Base-by-base conservation (phyloP, 495 filamentous ascomycete genomes). In the Lichenothelia convexa region DNA sequence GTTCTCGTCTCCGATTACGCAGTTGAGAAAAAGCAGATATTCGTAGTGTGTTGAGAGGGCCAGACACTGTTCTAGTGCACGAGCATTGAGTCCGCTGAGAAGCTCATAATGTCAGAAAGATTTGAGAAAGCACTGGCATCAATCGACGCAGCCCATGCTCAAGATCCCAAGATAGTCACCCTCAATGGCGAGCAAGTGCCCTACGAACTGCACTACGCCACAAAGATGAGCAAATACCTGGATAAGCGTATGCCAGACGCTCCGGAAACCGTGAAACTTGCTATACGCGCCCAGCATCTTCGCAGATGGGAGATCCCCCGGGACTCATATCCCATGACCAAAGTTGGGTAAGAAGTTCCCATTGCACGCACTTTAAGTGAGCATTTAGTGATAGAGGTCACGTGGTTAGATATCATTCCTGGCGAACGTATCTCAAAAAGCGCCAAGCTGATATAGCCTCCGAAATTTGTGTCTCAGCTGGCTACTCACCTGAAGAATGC, bases 271-370 rank as follows among this genome's bases (percentile, higher is more conserved):
- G 63, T 89, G 26, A 67, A 67, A 18, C 62, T 87, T 38, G 81
- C 81, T 19, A 71, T 82, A 40, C 75, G 78, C 39, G 81, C 80
- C 16, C 81, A 89, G 55, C 81, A 89, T 57, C 75, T 87, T 43
- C 59, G 67, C 34, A 76, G 81, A 46, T 89, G 79, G 79, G 78
- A 86, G 55, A 65, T 84, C 11, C 78, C 79, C 0, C 73, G 81
- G 18, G 51, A 52, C 39, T 67, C 59, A 27, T 85, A 81, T 54
- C 74, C 80, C 7, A 63, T 64, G 51, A 80, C 68, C 3, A 72
- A 75, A 40, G 39, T 65, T 3, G 81, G 31, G 81, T 12, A n/a
- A n/a, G n/a, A n/a, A n/a, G n/a, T n/a, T n/a, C n/a, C n/a, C n/a
- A n/a, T n/a, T n/a, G n/a, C n/a, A n/a, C n/a, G n/a, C n/a, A n/a